phyloP scores from a whole-genome alignment of 257 asterid genomes.

The Primulina eburnea region DNA sequence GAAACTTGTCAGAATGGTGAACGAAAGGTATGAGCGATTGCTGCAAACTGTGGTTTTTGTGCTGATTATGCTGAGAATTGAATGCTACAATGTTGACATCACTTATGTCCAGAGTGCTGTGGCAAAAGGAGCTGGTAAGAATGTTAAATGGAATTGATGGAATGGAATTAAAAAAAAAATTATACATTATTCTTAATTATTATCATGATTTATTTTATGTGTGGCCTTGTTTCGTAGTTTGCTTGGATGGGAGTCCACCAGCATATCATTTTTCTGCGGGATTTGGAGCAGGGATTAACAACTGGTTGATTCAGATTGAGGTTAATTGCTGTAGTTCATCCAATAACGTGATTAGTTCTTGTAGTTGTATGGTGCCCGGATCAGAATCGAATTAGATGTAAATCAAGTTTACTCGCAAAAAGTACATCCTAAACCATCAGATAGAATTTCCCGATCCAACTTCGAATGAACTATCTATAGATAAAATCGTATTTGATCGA shows the following conservation, averaged over 20 bases:
- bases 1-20: conserved; percentile 31
- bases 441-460: too few species aligned
- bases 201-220: neutral
- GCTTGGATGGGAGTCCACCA: conserved; percentile 64
- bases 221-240: conserved; percentile 26
- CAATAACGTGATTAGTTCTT: too few species aligned
- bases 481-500: neutral
- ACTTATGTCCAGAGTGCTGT: conserved; percentile 55
- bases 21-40: conserved; percentile 24
- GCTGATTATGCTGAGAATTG: conserved; percentile 30
- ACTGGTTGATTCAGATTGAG: conserved; percentile 52
- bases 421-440: too few species aligned
- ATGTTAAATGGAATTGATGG: neutral
- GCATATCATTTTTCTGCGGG: conserved; percentile 53
- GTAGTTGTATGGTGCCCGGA: too few species aligned
- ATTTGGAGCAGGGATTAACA: conserved; percentile 51
- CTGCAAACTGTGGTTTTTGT: conserved; percentile 30
- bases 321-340: conserved; percentile 14
- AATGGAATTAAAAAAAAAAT: too few species aligned
- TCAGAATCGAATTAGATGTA: too few species aligned
- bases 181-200: neutral
- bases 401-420: too few species aligned
- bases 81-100: conserved; percentile 39
- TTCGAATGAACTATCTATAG: too few species aligned
- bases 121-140: conserved; percentile 59